Conservation (phyloP, 306 rosid species). For the Carpinus fangiana region DNA sequence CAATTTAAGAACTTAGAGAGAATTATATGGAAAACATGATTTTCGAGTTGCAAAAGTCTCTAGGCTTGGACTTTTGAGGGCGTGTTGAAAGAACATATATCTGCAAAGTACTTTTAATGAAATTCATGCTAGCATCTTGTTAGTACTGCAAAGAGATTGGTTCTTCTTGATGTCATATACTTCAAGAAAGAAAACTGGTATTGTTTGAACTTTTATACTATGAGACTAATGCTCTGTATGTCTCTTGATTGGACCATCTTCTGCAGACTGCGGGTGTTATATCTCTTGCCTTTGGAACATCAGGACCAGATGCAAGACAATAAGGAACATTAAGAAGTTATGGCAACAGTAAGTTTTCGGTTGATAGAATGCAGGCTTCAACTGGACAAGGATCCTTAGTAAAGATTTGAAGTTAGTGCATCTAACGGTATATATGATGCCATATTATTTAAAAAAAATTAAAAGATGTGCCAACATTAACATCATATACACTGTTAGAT, state of each 20-base stretch:
- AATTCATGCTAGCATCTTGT: background rate
- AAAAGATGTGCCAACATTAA: too few relatives aligned
- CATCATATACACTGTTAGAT: too few relatives aligned
- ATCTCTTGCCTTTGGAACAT: conserved; percentile 49
- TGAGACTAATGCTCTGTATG: background rate
- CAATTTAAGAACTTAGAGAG: background rate
- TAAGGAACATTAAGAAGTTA: conserved; percentile 45
- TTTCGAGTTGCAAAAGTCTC: background rate
- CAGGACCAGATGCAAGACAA: conserved; percentile 38
- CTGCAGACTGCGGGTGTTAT: conserved; percentile 71
- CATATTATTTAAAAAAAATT: too few relatives aligned
- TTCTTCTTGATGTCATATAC: background rate
- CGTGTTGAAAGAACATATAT: background rate
- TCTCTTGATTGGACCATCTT: conserved; percentile 23
- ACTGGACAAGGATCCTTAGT: background rate
- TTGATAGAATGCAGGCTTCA: background rate
- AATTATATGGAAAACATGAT: background rate
- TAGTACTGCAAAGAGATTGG: background rate
- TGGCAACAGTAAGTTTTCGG: conserved; percentile 30
- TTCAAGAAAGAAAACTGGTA: background rate
- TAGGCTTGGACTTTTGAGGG: background rate
- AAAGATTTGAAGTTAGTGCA: too few relatives aligned
- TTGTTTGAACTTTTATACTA: background rate
- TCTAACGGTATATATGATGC: too few relatives aligned
- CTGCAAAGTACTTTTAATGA: background rate